Percentiles rank a stretch among this genome's conserved stretches.
These are phyloP conservation scores for Corynascus novoguineensis DNA, from an alignment of 495 filamentous ascomycete genomes.

Conservation along the genomic window DNA sequence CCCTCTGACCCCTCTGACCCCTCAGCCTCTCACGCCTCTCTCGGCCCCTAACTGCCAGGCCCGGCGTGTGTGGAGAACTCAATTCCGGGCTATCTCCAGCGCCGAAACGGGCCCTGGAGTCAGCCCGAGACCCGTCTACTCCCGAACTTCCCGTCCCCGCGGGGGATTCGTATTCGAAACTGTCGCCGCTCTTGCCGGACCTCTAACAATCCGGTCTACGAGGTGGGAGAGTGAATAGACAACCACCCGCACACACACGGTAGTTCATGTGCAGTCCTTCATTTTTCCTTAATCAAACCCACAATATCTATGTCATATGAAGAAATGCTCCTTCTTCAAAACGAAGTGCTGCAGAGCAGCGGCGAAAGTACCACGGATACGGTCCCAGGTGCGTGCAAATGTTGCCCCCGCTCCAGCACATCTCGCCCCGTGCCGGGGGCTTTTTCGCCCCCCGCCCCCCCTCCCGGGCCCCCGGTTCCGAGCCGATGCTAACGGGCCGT, in stretches of 20 bases:
- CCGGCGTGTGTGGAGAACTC: neutral
- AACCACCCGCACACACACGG: neutral
- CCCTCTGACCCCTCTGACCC: too few relatives aligned
- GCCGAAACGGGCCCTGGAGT: neutral
- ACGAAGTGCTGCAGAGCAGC: neutral
- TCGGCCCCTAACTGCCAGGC: neutral
- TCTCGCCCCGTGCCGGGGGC: neutral
- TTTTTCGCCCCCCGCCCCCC: too few relatives aligned
- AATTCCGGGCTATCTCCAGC: neutral
- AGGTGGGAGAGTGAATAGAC: neutral
- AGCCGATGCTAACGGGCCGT: neutral
- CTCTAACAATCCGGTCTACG: neutral
- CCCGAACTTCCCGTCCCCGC: too few relatives aligned
- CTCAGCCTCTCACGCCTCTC: too few relatives aligned
- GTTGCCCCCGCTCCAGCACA: neutral
- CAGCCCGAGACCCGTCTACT: neutral
- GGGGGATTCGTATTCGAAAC: too few relatives aligned
- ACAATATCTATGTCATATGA: conserved; percentile 4
- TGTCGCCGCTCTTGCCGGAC: neutral
- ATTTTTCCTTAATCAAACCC: neutral
- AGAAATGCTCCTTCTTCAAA: neutral
- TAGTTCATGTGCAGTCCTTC: neutral
- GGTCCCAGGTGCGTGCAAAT: neutral
- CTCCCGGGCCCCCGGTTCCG: neutral
- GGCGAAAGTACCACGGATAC: too few relatives aligned